Conservation (phyloP, 2,329 filamentous ascomycete genomes). For the Pseudocercospora fuligena region DNA sequence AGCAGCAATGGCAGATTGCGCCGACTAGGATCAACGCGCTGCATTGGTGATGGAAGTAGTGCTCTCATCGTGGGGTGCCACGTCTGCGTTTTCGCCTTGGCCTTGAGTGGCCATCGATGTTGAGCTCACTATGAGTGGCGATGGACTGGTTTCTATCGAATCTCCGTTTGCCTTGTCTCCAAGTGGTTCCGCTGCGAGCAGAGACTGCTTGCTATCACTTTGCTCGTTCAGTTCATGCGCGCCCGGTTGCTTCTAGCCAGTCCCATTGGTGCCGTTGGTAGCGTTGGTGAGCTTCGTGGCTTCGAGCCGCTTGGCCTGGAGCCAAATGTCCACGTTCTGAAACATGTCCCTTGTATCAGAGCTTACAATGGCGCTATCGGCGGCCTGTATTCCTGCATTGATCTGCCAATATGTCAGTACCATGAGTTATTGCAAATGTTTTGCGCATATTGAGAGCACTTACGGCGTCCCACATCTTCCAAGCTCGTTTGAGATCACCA, state of each 20-base stretch:
- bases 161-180: neutral
- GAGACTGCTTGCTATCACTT: neutral
- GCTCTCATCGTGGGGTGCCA: neutral
- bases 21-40: neutral
- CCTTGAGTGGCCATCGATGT: neutral
- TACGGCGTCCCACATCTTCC: slow-evolving; percentile 69
- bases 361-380: slow-evolving; percentile 53
- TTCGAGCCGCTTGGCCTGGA: slow-evolving; percentile 43
- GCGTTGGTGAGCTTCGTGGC: neutral
- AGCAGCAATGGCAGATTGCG: neutral
- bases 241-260: neutral
- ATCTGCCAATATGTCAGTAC: slow-evolving; percentile 46
- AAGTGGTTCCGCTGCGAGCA: neutral
- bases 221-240: neutral
- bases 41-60: neutral
- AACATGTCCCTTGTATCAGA: slow-evolving; percentile 58
- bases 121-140: neutral
- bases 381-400: slow-evolving; percentile 62
- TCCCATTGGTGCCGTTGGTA: neutral
- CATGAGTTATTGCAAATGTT: neutral
- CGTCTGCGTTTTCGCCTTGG: neutral
- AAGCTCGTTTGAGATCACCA: slow-evolving; percentile 63
- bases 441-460: slow-evolving; percentile 38
- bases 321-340: slow-evolving; percentile 65
- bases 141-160: neutral